Base-by-base conservation (phyloP, 495 filamentous ascomycete species). In the Xylona heveae region DNA sequence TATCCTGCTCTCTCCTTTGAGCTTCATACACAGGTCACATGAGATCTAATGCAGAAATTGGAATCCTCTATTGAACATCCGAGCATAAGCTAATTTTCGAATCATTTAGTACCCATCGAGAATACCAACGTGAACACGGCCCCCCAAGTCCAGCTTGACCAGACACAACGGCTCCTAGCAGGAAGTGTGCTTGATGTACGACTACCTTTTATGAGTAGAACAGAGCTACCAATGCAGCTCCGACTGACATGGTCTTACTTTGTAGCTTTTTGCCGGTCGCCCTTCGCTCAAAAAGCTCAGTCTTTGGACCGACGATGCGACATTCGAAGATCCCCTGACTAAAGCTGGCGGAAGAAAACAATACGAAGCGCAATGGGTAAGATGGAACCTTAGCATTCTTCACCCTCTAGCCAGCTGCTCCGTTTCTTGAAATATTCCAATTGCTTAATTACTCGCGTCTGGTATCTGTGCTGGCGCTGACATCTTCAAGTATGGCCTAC, bases 101-200 rank as follows among this genome's bases (percentile, higher is more conserved):
- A n/a, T n/a, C n/a, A n/a, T n/a, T n/a, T n/a, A n/a, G n/a, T n/a
- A n/a, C n/a, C n/a, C n/a, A 54, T 68, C 32, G 55, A 59, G 36
- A 61, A 57, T 40, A 66, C 46, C 6, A 47, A 54, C 37, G 53
- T 70, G 41, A 55, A 58, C 28, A 56, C 55, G 7, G 53, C 49
- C 6, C 16, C 53, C 1, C 62, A 63, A 15, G 56, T 69, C 25
- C 34, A 47, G 1, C 47, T 72, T 15, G 46, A 48, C 19, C 27
- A 48, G 3, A 32, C 55, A 9, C 61, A 70, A 37, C 54, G 56
- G 26, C 47, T 64, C 5, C 25, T 70, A 33, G 59, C 68, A 14
- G 62, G 64, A 24, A 59, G 53, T 42, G 54, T 72, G 14, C 49
- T 72, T 18, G 66, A 71, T 40, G 59, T 62, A 28, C 18, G 53